Evolutionary conservation across 1,284 basidiomycete genomes (phyloP).

Genomic region (Exsudoporus floridanus): DNA sequence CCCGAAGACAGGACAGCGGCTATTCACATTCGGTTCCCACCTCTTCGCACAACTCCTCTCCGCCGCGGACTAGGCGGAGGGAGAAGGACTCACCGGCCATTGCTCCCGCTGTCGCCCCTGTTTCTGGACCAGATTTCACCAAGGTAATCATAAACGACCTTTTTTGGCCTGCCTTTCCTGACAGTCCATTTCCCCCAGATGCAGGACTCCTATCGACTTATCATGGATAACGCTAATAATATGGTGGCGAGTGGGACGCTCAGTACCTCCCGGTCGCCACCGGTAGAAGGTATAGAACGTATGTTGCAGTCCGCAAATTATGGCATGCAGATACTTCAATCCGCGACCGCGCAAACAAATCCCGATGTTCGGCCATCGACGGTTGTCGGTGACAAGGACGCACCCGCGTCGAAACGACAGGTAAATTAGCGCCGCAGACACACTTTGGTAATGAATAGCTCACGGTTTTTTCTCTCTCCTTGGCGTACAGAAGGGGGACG

Average conservation of each 20-base stretch:
- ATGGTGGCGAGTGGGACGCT: slow-evolving; percentile 32
- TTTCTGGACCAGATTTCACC: slow-evolving; percentile 46
- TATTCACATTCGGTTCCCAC: slow-evolving; percentile 30
- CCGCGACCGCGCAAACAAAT: slow-evolving; percentile 33
- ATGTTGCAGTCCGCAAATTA: slow-evolving; percentile 51
- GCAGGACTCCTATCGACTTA: slow-evolving; percentile 46
- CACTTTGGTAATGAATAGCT: slow-evolving; percentile 13
- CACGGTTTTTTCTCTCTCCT: slow-evolving; percentile 15
- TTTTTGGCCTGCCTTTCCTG: slow-evolving; percentile 13
- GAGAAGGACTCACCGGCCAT: slow-evolving; percentile 39
- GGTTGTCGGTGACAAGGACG: slow-evolving; percentile 30
- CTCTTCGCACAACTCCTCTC: slow-evolving; percentile 29
- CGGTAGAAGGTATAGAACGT: slow-evolving; percentile 44
- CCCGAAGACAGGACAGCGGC: slow-evolving; percentile 36
- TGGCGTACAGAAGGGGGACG: slow-evolving; percentile 43
- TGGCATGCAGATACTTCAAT: slow-evolving; percentile 53
- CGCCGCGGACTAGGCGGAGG: slow-evolving; percentile 34
- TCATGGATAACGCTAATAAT: slow-evolving; percentile 41
- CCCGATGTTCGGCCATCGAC: slow-evolving; percentile 28
- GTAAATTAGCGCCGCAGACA: slow-evolving; percentile 36
- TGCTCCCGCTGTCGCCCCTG: slow-evolving; percentile 21
- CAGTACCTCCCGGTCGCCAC: slow-evolving; percentile 27
- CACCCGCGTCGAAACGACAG: slow-evolving; percentile 43
- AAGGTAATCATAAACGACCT: slow-evolving; percentile 42
- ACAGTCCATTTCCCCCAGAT: slow-evolving; percentile 34